These are phyloP conservation scores for Coemansia sp. DNA, from an alignment of 192 early-diverging fungal genomes.

Conservation along the genomic window DNA sequence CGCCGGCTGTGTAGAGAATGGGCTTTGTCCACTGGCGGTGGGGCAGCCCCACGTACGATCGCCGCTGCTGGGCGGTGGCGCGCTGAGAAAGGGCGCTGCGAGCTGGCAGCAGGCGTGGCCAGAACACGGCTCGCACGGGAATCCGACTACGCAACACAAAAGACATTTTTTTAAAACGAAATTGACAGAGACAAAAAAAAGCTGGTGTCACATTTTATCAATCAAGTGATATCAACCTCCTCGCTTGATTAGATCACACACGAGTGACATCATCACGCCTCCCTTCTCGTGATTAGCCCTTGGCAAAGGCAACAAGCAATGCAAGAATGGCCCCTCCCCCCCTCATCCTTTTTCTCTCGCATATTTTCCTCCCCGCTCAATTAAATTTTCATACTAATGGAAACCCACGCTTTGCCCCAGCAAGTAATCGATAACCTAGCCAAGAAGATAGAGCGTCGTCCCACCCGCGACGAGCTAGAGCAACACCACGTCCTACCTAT, in stretches of 20 bases:
- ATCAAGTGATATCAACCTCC: neutral
- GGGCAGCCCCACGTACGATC: neutral
- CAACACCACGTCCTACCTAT: conserved; percentile 62
- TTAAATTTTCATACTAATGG: neutral
- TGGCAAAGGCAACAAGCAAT: neutral
- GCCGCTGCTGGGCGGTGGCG: neutral
- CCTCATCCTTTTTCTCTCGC: neutral
- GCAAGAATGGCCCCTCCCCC: neutral
- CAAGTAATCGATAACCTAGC: conserved; percentile 53
- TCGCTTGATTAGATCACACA: neutral
- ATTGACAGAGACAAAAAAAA: neutral
- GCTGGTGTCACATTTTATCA: conserved; percentile 31
- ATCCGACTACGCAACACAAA: neutral
- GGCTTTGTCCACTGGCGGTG: conserved; percentile 22
- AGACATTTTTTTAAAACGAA: neutral
- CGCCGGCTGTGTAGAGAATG: conserved; percentile 25
- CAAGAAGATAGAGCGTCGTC: conserved; percentile 57
- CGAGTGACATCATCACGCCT: neutral
- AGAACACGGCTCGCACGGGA: neutral
- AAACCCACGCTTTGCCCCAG: conserved; percentile 32
- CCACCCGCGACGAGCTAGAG: conserved; percentile 55
- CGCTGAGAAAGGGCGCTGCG: neutral
- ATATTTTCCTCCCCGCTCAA: neutral
- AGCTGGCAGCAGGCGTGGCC: neutral
- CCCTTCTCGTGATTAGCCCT: too few relatives aligned